Base-by-base conservation (phyloP, 2,329 filamentous ascomycete species). In the Diplodia seriata region DNA sequence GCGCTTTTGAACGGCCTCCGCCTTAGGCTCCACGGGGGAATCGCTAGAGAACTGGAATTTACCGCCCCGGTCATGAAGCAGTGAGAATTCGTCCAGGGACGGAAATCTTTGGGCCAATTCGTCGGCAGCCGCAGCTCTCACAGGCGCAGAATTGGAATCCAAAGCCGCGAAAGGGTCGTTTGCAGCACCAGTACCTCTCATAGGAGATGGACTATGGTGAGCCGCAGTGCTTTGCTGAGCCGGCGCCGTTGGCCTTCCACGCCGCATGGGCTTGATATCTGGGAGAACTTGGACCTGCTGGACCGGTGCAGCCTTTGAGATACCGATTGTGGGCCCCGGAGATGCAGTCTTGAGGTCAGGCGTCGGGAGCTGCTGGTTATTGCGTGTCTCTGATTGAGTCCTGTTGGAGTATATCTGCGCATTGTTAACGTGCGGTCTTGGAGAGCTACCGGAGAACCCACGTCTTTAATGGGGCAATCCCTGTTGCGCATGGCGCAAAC, bases 111-210 rank as follows among this genome's bases (percentile, higher is more conserved):
- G 86, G 0, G 94, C 93, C 31, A 97, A 82, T 74, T 98, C 94
- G 72, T 98, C 95, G 2, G 84, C 83, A 26, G 86, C 85, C 8
- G 82, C 82, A 29, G 81, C 78, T 67, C 83, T 74, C 4, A 81
- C 78, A 74, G 71, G 83, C 72, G 70, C 78, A 40, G 85, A 81
- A 68, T 86, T 89, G 2, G 90, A 86, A 76, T 99, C 95, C 31
- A 99, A 85, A 0, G 92, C 93, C 20, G 93, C 93, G 77, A 98
- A 99, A 0, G 95, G 95, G 77, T 99, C 95, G 56, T 87, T 89
- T 31, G 85, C 43, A 43, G 14, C 38, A 11, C 43, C 43, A n/a
- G 43, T n/a, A 47, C 90, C 89, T 70, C 89, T 86, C 72, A 89
- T 86, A 0, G 92, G 90, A 5, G 91, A 93, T 8, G 89, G 86